Evolutionary conservation across 129 eudicot species (phyloP).

Genomic region (Kitagawia praeruptora): DNA sequence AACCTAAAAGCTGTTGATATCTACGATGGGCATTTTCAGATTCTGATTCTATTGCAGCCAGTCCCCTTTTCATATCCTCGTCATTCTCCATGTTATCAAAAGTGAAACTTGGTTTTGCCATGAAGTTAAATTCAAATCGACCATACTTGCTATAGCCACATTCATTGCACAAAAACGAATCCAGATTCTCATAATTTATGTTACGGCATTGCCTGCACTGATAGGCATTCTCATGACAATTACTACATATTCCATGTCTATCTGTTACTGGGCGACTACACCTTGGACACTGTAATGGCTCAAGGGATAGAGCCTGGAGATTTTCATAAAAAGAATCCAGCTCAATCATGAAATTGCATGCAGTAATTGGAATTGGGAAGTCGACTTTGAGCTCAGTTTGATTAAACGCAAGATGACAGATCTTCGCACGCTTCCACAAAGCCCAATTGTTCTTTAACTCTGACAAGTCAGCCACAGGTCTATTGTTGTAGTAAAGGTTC

Average conservation of each 20-base stretch:
- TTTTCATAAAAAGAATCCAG: conserved; percentile 96
- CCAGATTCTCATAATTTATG: conserved; percentile 89
- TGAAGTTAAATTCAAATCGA: conserved; percentile 95
- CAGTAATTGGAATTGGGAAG: conserved; percentile 94
- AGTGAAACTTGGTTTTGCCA: conserved; percentile 96
- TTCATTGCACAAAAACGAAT: conserved; percentile 93
- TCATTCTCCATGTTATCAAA: conserved; percentile 99
- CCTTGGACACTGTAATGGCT: conserved; percentile 96
- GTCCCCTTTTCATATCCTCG: conserved; percentile 96
- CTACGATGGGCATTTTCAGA: conserved; percentile 98
- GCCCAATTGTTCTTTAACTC: conserved; percentile 98
- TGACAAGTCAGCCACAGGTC: conserved; percentile 94
- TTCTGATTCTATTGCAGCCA: conserved; percentile 96
- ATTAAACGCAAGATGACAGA: conserved; percentile 87
- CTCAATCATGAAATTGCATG: conserved; percentile 98
- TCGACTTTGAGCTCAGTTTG: conserved; percentile 96
- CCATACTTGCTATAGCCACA: conserved; percentile 99
- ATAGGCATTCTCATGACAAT: conserved; percentile 97
- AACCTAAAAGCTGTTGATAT: conserved; percentile 95
- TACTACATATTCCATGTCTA: conserved; percentile 87
- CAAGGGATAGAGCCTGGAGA: conserved; percentile 96
- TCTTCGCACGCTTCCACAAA: conserved; percentile 96
- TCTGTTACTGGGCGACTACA: conserved; percentile 99
- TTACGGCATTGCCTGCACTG: conserved; percentile 99
- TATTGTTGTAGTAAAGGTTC: conserved; percentile 90